Evolutionary conservation across 805 yeast species (phyloP).

Genomic region (Limtongia smithiae): DNA sequence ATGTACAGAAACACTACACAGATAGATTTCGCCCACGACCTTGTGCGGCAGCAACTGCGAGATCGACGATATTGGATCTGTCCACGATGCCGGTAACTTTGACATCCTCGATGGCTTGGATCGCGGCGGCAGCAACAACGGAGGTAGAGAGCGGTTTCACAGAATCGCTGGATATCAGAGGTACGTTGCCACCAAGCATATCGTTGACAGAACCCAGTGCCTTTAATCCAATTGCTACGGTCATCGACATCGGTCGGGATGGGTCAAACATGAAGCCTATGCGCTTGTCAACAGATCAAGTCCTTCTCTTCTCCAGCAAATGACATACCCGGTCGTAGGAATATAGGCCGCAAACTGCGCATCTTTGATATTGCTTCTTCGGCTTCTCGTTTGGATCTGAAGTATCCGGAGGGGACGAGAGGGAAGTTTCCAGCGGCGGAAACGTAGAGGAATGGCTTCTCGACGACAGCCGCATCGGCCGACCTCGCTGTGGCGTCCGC

Average conservation of each 20-base stretch:
- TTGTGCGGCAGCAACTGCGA: slow-evolving; percentile 14
- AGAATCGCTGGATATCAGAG: slow-evolving; percentile 14
- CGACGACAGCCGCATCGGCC: background rate
- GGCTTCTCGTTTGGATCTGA: slow-evolving; percentile 20
- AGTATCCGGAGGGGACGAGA: slow-evolving; percentile 18
- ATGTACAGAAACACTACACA: background rate
- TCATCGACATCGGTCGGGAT: slow-evolving; percentile 19
- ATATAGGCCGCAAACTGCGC: slow-evolving; percentile 17
- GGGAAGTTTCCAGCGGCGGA: slow-evolving; percentile 26
- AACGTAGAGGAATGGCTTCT: slow-evolving; percentile 17
- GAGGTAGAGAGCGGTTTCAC: slow-evolving; percentile 20
- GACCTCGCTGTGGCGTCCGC: slow-evolving; percentile 13
- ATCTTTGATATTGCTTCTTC: slow-evolving; percentile 12
- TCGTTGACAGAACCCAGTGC: slow-evolving; percentile 15
- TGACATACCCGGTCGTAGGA: slow-evolving; percentile 19
- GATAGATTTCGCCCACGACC: background rate
- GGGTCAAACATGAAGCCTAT: slow-evolving; percentile 26
- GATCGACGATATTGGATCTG: slow-evolving; percentile 4
- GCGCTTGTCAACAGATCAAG: background rate
- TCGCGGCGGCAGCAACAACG: slow-evolving; percentile 27
- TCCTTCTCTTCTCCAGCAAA: background rate
- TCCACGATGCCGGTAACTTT: slow-evolving; percentile 17
- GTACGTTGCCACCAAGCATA: slow-evolving; percentile 22
- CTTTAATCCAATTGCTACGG: slow-evolving; percentile 13
- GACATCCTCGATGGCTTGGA: slow-evolving; percentile 21